Evolutionary conservation across 306 rosid genomes (phyloP).

Genomic region (Trifolium subterraneum): DNA sequence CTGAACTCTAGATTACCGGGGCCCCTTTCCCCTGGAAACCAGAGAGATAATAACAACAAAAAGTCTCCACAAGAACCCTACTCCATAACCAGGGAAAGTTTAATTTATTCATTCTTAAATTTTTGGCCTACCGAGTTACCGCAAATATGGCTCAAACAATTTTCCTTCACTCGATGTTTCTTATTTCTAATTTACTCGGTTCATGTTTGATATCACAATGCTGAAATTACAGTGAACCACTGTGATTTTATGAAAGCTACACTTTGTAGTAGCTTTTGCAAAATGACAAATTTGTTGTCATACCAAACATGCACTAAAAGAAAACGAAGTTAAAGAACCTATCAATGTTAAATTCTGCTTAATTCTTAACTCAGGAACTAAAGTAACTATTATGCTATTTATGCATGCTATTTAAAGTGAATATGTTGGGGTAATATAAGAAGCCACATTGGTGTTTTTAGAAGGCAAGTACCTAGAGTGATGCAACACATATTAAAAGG

Average conservation of each 20-base stretch:
- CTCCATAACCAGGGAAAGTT: constrained; percentile 16
- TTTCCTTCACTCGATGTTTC: not conserved
- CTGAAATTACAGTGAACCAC: too few relatives aligned
- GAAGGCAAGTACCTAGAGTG: constrained; percentile 6
- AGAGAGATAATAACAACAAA: too few relatives aligned
- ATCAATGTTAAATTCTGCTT: constrained; percentile 11
- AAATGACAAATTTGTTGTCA: too few relatives aligned
- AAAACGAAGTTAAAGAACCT: not conserved
- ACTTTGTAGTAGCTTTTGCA: too few relatives aligned
- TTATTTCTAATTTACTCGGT: not conserved
- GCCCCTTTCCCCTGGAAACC: too few relatives aligned
- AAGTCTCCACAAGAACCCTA: not conserved
- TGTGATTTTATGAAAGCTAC: too few relatives aligned
- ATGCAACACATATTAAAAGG: constrained; percentile 19
- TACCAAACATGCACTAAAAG: too few relatives aligned
- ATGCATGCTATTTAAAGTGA: constrained; percentile 27
- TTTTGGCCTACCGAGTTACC: constrained; percentile 3
- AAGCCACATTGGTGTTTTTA: not conserved
- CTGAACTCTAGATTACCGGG: too few relatives aligned
- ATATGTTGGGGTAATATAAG: not conserved
- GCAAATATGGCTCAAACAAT: not conserved
- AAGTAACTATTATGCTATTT: constrained; percentile 10
- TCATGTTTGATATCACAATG: too few relatives aligned
- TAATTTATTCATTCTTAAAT: not conserved
- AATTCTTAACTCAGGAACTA: not conserved